phyloP scores from a whole-genome alignment of 345 rosid genomes.

The Trapa bicornis region DNA sequence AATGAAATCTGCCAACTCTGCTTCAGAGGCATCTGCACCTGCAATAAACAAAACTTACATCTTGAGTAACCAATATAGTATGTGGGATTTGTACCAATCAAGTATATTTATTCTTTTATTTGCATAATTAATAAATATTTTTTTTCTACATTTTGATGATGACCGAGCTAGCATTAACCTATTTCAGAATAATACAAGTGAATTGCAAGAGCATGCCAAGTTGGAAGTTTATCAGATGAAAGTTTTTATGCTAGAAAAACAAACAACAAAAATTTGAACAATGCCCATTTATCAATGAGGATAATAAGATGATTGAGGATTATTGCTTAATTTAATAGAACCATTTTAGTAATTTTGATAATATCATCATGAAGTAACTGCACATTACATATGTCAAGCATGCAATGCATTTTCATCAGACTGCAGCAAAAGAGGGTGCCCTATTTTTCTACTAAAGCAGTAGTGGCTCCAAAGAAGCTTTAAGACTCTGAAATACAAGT shows the following conservation, averaged over 20 bases:
- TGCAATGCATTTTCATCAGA: not conserved
- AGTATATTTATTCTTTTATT: not conserved
- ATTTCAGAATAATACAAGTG: not conserved
- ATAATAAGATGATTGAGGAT: not conserved
- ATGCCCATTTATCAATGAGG: not conserved
- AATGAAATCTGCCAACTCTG: constrained; percentile 61
- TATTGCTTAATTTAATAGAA: no score
- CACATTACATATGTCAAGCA: not conserved
- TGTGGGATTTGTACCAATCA: not conserved
- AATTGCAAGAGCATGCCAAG: not conserved
- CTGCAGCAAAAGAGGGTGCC: not conserved
- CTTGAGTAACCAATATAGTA: not conserved
- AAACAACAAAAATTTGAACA: not conserved
- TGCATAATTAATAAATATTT: not conserved
- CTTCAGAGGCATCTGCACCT: constrained; percentile 50
- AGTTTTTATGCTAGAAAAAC: not conserved
- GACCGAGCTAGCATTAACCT: not conserved
- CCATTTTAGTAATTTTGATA: no score
- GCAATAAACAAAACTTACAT: not conserved
- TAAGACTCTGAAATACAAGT: not conserved
- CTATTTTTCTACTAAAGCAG: not conserved
- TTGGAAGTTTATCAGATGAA: not conserved
- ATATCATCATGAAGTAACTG: no score
- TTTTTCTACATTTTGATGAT: not conserved
- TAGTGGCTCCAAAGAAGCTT: not conserved